phyloP scores from a whole-genome alignment of 1,139 yeast genomes.

The Cylindricascospora bacillispora region DNA sequence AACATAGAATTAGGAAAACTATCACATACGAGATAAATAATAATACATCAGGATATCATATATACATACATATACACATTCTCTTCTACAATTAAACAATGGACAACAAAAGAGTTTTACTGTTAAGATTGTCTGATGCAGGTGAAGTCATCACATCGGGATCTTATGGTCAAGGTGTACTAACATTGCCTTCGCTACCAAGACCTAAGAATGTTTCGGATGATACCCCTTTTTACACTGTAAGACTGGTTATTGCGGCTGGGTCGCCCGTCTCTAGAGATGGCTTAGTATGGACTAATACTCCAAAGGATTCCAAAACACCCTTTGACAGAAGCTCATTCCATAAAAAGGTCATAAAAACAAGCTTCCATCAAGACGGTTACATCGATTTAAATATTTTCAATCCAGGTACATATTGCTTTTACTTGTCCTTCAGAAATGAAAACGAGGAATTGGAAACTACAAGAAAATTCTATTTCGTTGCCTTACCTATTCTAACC shows the following conservation, averaged over 20 bases:
- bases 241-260: slow-evolving; percentile 59
- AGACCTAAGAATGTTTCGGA: slow-evolving; percentile 28
- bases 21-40: too few relatives aligned
- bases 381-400: slow-evolving; percentile 47
- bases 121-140: slow-evolving; percentile 39
- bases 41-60: too few relatives aligned
- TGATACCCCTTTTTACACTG: slow-evolving; percentile 38
- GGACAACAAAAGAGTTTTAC: slow-evolving; percentile 21
- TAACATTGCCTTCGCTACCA: slow-evolving; percentile 50
- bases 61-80: too few relatives aligned
- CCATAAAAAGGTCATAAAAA: slow-evolving; percentile 34
- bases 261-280: slow-evolving; percentile 60
- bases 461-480: slow-evolving; percentile 57
- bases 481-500: slow-evolving; percentile 65
- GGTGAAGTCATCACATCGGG: slow-evolving; percentile 43
- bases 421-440: slow-evolving; percentile 40
- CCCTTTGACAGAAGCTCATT: slow-evolving; percentile 47
- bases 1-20: too few relatives aligned
- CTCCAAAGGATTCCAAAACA: slow-evolving; percentile 36
- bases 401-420: slow-evolving; percentile 73
- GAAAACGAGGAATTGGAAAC: slow-evolving; percentile 27
- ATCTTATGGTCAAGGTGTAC: slow-evolving; percentile 40
- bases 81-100: too few relatives aligned
- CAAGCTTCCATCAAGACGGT: slow-evolving; percentile 48
- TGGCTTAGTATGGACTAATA: slow-evolving; percentile 63